phyloP scores from a whole-genome alignment of 495 filamentous ascomycete species.

The Aspergillus nanangensis region DNA sequence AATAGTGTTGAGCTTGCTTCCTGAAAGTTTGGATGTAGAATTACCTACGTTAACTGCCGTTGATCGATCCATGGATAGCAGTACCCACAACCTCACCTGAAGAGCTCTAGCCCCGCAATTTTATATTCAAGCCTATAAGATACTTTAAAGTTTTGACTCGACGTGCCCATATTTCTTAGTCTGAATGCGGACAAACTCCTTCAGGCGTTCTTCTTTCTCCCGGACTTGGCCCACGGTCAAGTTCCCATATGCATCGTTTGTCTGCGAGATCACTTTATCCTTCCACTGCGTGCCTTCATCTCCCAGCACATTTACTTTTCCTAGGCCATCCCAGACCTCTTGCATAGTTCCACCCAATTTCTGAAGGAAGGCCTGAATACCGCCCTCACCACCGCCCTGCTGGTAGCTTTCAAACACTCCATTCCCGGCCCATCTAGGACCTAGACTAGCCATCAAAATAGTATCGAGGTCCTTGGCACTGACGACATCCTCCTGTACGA shows the following conservation, averaged over 20 bases:
- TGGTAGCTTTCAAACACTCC: conserved; percentile 59
- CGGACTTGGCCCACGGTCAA: conserved; percentile 11
- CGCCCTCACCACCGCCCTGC: conserved; percentile 53
- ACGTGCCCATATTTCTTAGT: conserved; percentile 13
- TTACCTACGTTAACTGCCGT: not conserved
- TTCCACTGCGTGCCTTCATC: conserved; percentile 33
- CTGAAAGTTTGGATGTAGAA: too few relatives aligned
- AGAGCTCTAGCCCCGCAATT: too few relatives aligned
- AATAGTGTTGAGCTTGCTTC: too few relatives aligned
- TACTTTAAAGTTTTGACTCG: not conserved
- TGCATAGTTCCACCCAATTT: conserved; percentile 55
- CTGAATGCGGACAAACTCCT: conserved; percentile 24
- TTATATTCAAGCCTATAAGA: too few relatives aligned
- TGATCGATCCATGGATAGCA: not conserved
- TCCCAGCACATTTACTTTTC: conserved; percentile 34
- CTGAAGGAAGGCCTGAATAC: conserved; percentile 49
- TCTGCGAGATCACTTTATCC: conserved; percentile 30
- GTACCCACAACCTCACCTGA: not conserved
- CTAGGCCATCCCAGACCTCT: conserved; percentile 48
- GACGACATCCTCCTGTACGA: conserved; percentile 44
- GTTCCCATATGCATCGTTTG: conserved; percentile 32
- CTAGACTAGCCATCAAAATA: conserved; percentile 45
- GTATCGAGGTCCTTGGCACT: conserved; percentile 41
- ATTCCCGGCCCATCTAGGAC: conserved; percentile 53
- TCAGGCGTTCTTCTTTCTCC: conserved; percentile 29